Evolutionary conservation across 768 basidiomycete genomes (phyloP).

Genomic region (Gautieria morchelliformis): DNA sequence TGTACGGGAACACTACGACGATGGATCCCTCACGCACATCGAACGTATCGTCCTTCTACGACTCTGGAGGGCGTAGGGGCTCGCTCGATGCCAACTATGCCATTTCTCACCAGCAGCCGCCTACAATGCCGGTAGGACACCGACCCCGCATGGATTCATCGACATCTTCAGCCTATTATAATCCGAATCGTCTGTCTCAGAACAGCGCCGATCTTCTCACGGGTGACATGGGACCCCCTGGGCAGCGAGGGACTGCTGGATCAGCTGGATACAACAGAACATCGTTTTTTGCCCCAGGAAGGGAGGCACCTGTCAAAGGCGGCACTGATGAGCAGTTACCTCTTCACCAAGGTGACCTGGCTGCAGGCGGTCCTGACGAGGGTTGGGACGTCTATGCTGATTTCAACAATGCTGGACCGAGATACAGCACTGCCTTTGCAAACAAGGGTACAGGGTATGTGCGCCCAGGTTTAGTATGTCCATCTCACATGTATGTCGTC

Average conservation of each 20-base stretch:
- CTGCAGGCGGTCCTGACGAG: slow-evolving; percentile 30
- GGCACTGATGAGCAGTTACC: slow-evolving; percentile 56
- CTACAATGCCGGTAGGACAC: slow-evolving; percentile 25
- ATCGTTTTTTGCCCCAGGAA: slow-evolving; percentile 58
- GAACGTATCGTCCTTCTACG: slow-evolving; percentile 73
- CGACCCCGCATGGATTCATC: slow-evolving; percentile 49
- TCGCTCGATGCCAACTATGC: slow-evolving; percentile 38
- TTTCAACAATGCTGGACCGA: slow-evolving; percentile 79
- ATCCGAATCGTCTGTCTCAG: slow-evolving; percentile 5
- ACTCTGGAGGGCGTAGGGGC: slow-evolving; percentile 36
- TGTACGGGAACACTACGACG: not conserved
- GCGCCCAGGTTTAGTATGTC: slow-evolving; percentile 15
- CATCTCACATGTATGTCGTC: not conserved
- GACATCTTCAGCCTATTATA: slow-evolving; percentile 39
- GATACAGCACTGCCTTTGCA: slow-evolving; percentile 59
- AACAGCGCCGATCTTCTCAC: slow-evolving; percentile 5
- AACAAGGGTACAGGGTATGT: slow-evolving; percentile 35
- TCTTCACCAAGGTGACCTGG: slow-evolving; percentile 16
- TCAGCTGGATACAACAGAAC: slow-evolving; percentile 67
- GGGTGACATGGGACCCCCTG: slow-evolving; percentile 23
- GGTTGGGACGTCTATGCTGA: slow-evolving; percentile 80
- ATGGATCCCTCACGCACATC: slow-evolving; percentile 67
- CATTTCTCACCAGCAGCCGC: slow-evolving; percentile 8
- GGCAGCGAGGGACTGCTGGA: slow-evolving; percentile 18
- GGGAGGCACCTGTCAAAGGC: slow-evolving; percentile 70